These are phyloP conservation scores for Botryotinia globosa DNA, from an alignment of 2,329 filamentous ascomycete species.

Conservation along the genomic window DNA sequence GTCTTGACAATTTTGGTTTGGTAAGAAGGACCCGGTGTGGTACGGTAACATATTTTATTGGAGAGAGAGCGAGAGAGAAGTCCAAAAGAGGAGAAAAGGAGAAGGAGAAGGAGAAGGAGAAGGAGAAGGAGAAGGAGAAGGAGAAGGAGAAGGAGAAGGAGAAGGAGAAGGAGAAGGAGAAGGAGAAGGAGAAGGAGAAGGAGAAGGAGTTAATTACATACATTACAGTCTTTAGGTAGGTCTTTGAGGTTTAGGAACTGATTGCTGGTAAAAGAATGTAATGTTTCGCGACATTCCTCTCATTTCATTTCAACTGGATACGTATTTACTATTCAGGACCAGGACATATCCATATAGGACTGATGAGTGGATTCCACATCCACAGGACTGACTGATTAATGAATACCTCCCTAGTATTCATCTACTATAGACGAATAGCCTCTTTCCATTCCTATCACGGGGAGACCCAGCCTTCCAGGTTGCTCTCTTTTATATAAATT, in stretches of 20 bases:
- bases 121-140: background rate
- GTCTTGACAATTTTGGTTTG: conserved; percentile 10
- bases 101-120: background rate
- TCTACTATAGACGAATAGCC: no score
- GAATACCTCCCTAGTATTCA: background rate
- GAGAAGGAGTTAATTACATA: background rate
- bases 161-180: background rate
- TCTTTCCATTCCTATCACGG: background rate
- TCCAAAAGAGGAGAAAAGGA: background rate
- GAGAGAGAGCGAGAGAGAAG: background rate
- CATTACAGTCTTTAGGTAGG: background rate
- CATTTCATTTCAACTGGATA: conserved; percentile 6
- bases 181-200: background rate
- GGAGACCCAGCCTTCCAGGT: no score
- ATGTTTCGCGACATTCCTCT: conserved; percentile 9
- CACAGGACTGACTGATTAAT: background rate
- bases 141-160: background rate
- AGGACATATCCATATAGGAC: no score
- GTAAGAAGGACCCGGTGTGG: conserved; percentile 3
- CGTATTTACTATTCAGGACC: no score
- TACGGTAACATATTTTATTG: conserved; percentile 7
- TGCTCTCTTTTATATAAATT: conserved; percentile 1
- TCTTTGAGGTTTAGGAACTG: conserved; percentile 8
- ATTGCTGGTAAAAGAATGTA: background rate
- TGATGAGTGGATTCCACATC: background rate